A percentile compares a stretch with the other conserved stretches of the same genome.
Conservation (phyloP, 257 asterid species). For the Solanum phureja region DNA sequence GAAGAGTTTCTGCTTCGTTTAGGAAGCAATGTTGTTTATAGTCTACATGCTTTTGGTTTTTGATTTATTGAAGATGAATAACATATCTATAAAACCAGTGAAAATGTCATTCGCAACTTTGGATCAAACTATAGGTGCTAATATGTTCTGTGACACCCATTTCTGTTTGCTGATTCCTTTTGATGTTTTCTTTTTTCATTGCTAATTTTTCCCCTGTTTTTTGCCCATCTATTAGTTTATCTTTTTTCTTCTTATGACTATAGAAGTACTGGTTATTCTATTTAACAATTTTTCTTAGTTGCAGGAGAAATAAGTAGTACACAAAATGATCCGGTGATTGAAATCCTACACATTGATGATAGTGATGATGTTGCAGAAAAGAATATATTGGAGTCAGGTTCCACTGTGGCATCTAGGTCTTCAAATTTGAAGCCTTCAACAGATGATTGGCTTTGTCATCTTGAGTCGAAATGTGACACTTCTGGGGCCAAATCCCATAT, state of each 20-base stretch:
- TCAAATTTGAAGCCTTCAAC: slow-evolving; percentile 9
- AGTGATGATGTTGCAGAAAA: slow-evolving; percentile 15
- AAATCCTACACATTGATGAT: slow-evolving; percentile 21
- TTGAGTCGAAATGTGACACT: slow-evolving; percentile 8
- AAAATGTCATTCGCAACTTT: neutral
- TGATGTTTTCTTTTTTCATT: neutral
- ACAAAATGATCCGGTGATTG: slow-evolving; percentile 11
- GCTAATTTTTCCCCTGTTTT: neutral
- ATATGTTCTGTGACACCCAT: neutral
- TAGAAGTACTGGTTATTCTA: neutral
- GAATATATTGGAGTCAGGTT: slow-evolving; percentile 6
- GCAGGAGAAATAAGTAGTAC: slow-evolving; percentile 14
- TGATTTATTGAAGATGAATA: neutral
- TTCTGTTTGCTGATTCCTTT: neutral
- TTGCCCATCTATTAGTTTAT: neutral
- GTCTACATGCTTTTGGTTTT: neutral
- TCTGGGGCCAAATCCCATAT: slow-evolving; percentile 17
- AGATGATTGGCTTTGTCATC: slow-evolving; percentile 5
- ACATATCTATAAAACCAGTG: neutral
- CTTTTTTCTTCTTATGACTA: neutral
- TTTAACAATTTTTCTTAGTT: slow-evolving; percentile 26
- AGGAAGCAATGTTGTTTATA: neutral
- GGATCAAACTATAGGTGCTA: neutral
- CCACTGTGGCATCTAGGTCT: slow-evolving; percentile 8
- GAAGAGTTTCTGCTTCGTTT: neutral